Base-by-base conservation (phyloP, 2,329 filamentous ascomycete genomes). In the Apiospora pterosperma region DNA sequence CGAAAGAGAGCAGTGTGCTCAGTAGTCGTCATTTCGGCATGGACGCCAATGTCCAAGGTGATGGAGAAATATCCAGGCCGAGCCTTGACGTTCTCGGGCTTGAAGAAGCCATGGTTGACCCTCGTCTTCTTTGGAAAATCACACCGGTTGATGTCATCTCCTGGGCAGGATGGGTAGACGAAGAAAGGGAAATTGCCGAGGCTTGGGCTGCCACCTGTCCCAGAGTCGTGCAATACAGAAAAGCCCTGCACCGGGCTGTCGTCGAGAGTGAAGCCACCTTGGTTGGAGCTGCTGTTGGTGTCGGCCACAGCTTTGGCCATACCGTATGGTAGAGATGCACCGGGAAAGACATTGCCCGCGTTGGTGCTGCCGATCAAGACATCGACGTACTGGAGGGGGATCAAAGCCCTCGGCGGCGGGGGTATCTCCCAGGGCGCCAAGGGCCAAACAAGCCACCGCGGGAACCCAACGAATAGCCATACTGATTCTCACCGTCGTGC, bases 101-200 rank as follows among this genome's bases (percentile, higher is more conserved):
- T 72, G 69, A 88, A 88, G 1, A 70, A 67, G 2, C 81, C 82
- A 64, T 77, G 79, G 1, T 66, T 69, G 61, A 59, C 78, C 67
- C 71, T 81, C 68, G 71, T 68, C 65, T 75, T 77, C 69, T 86
- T 86, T 12, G 84, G 82, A 70, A 86, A 92, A 14, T 78, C 79
- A 74, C 90, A 92, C 8, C 80, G 79, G 69, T 91, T 80, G 63
- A 92, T 76, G 42, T 88, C 83, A 66, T 90, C 85, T 16, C 79
- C 82, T 0, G 84, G 80, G 67, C 90, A 93, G 44, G 81, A 80
- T 4, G 84, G 77, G 67, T 91, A 89, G 0, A 90, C 83, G 67
- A 93, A 92, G 1, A 93, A 78, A 0, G 91, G 88, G 62, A 93
- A 93, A 71, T 92, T 92, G 16, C 90, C 91, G 19, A 92, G 77